Base-by-base conservation (phyloP, 345 rosid species). In the Acer saccharum region DNA sequence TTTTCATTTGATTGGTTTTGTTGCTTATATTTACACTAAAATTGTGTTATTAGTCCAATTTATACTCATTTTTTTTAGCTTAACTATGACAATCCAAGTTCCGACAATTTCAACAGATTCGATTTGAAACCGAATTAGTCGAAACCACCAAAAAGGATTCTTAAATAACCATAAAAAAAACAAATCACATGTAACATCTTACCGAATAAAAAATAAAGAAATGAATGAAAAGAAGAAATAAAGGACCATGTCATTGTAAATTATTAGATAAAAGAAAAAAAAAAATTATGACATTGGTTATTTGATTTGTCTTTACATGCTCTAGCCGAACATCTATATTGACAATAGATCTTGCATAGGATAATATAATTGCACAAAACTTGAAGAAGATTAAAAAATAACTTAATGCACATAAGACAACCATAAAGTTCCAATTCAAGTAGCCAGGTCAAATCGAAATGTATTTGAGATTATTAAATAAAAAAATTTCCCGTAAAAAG, bases 391-490 rank as follows among this genome's bases (percentile, higher is more conserved):
- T 54, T 14, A 21, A 4, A 2, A 23, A 63, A 74, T 1, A 44
- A 61, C 43, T 16, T 62, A 27, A 44, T 64, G 60, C 58, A 20
- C 1, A 72, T 18, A 39, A 74, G 65, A 68, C 69, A 63, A 63
- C 43, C 7, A 64, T 25, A 46, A 46, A 74, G 18, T 46, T 64
- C 27, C 69, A 74, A 48, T 29, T 65, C 62, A n/a, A 2, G 20
- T 65, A 10, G 62, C 77, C 63, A 50, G n/a, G 77, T 74, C 64
- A 65, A 74, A 65, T 11, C 27, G 6, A 50, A 29, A 41, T 27
- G 60, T 13, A 27, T 27, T 10, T 4, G 52, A n/a, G 70, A 17
- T 27, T 50, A 50, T 50, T 50, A 35, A 35, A 35, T 4, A 35
- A 4, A 4, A 35, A 35, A 35, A 35, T 2, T 7, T 43, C 46